These are phyloP conservation scores for Chalciporus chontae DNA, from an alignment of 768 basidiomycete species.

Conservation along the genomic window DNA sequence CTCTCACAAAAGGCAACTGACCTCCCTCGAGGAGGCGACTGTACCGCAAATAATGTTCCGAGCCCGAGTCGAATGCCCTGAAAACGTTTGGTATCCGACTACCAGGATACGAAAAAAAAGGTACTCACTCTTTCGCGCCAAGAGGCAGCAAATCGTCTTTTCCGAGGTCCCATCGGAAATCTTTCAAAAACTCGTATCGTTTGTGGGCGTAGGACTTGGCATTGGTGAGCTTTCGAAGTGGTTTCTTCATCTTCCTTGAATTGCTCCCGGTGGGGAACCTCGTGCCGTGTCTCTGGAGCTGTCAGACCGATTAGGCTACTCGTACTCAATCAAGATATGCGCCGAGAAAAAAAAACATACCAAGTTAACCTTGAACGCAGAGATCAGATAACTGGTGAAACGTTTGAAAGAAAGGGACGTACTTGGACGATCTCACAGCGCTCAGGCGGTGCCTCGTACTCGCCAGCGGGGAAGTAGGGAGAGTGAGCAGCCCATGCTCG, in stretches of 20 bases:
- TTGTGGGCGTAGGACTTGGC: slow-evolving; percentile 44
- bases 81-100: neutral
- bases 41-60: slow-evolving; percentile 53
- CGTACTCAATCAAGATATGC: no score
- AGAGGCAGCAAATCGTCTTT: slow-evolving; percentile 58
- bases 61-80: slow-evolving; percentile 53
- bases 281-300: slow-evolving; percentile 82
- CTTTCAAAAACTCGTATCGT: slow-evolving; percentile 51
- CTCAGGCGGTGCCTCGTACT: slow-evolving; percentile 44
- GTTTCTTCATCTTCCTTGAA: slow-evolving; percentile 37
- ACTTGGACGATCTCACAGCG: slow-evolving; percentile 59
- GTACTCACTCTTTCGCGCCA: slow-evolving; percentile 60
- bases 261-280: slow-evolving; percentile 65
- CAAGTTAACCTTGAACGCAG: slow-evolving; percentile 24
- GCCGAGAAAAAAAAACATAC: slow-evolving; percentile 12
- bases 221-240: slow-evolving; percentile 52
- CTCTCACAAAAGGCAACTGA: slow-evolving; percentile 51
- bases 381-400: neutral
- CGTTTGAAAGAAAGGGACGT: neutral
- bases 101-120: neutral
- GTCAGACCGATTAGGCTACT: no score
- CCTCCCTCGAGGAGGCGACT: slow-evolving; percentile 38
- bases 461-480: slow-evolving; percentile 50
- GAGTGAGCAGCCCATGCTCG: slow-evolving; percentile 59
- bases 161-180: slow-evolving; percentile 59